Evolutionary conservation across 208 protist species (phyloP), one percentile per base, ranked within the genome.

Genomic region (Crithidia bombi): DNA sequence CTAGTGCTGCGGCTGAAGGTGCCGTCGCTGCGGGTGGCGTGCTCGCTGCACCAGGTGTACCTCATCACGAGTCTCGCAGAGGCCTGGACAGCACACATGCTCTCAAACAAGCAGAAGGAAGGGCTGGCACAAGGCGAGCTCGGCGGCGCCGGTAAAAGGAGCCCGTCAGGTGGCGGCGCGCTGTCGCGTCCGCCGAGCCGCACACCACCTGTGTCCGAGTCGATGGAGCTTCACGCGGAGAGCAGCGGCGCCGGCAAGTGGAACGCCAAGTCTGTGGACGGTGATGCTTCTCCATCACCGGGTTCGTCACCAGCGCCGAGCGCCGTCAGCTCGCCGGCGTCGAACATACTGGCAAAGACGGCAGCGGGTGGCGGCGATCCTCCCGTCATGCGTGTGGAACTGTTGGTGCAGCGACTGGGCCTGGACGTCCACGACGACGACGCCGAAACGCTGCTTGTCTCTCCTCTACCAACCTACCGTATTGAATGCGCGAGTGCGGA

Each of bases 1-100:
- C 52, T 93, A 38, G 84, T 96, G 68, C 59, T 96, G n/a, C 84
- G 91, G 14, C 78, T 96, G 47, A 70, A 80, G 41, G 82, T 96
- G 51, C 86, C 91, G 21, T 56, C 72, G 59, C 77, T 96, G 28
- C 71, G 72, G 32, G 50, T 91, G 58, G 83, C 75, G 15, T 77
- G 73, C 44, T 95, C 90, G 6, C 61, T 93, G 43, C 85, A 91
- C 63, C 90, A 95, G 73, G 76, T 81, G 17, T 90, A 90, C 54
- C 67, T 92, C 28, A 70, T 96, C 33, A 90, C 82, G 9, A 86
- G 51, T 55, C 82, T 96, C 77, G 59, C 90, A 14, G 87, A 96
- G n/a, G 78, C 74, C 28, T 96, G 91, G 88, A 47, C 79, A 7
- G 26, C 73, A n/a, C 82, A 79, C 58, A 32, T 78, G 23, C 9